Evolutionary conservation across 345 rosid genomes (phyloP).

Genomic region (Eucalyptus curtisii): DNA sequence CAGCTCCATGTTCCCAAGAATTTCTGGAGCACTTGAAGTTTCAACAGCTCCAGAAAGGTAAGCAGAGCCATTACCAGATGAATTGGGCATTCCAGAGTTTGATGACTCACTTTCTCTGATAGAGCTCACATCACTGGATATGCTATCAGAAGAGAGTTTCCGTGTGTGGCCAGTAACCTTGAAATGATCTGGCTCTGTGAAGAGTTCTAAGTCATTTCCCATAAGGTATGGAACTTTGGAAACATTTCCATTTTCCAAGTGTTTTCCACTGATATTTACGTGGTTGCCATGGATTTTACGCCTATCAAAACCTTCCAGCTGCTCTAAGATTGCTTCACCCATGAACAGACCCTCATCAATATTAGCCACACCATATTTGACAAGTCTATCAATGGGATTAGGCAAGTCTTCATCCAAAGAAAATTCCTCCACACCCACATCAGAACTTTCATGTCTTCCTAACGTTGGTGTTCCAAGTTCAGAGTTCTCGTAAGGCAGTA

Average conservation of each 20-base stretch:
- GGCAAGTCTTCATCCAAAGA: slow-evolving; percentile 67
- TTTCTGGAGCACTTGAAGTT: slow-evolving; percentile 21
- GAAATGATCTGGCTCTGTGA: slow-evolving; percentile 47
- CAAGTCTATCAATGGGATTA: slow-evolving; percentile 78
- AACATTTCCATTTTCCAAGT: slow-evolving; percentile 39
- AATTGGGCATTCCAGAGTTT: slow-evolving; percentile 47
- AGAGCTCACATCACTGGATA: slow-evolving; percentile 56
- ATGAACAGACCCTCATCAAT: slow-evolving; percentile 93
- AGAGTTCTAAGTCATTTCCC: slow-evolving; percentile 42
- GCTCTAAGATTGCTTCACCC: slow-evolving; percentile 93
- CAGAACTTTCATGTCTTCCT: slow-evolving; percentile 59
- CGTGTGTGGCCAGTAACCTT: slow-evolving; percentile 48
- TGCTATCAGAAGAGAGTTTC: slow-evolving; percentile 61
- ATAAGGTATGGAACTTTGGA: slow-evolving; percentile 33
- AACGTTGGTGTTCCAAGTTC: slow-evolving; percentile 78
- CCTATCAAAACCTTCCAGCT: slow-evolving; percentile 76
- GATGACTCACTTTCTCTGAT: slow-evolving; percentile 57
- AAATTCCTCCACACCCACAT: slow-evolving; percentile 56
- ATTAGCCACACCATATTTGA: slow-evolving; percentile 78
- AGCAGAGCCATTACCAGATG: slow-evolving; percentile 44
- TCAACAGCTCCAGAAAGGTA: slow-evolving; percentile 43
- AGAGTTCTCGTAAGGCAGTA: slow-evolving; percentile 86
- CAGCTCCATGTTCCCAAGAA: slow-evolving; percentile 20
- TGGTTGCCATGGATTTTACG: slow-evolving; percentile 45
- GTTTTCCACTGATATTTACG: slow-evolving; percentile 36